These are phyloP conservation scores for Talinum fruticosum DNA, from an alignment of 148 eudicot species.

Conservation along the genomic window DNA sequence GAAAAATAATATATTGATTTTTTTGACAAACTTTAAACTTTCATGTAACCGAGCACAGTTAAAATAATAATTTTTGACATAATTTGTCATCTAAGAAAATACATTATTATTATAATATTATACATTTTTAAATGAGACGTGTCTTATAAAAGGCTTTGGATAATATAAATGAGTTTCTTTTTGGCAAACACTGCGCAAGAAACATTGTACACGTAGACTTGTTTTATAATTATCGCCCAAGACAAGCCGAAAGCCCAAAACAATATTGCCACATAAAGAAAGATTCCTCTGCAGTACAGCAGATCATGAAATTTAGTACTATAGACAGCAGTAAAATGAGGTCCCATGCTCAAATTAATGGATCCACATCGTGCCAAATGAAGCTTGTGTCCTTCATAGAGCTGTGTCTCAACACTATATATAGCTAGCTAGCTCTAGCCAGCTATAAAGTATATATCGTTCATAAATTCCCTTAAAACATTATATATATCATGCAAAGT, in stretches of 20 bases:
- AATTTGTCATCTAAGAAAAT: too few species aligned
- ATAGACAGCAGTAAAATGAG: background rate
- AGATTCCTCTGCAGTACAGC: background rate
- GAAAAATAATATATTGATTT: too few species aligned
- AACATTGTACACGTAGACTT: background rate
- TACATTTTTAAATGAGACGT: too few species aligned
- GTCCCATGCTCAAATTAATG: slow-evolving; percentile 9
- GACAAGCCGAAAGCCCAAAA: background rate
- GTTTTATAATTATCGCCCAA: background rate
- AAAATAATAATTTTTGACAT: too few species aligned
- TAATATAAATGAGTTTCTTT: too few species aligned
- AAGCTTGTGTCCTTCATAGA: background rate
- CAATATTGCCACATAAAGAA: slow-evolving; percentile 17
- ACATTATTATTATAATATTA: too few species aligned
- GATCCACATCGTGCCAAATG: background rate
- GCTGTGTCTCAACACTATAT: background rate
- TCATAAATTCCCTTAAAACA: background rate
- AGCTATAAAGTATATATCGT: background rate
- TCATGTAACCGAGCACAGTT: too few species aligned
- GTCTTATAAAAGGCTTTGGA: too few species aligned
- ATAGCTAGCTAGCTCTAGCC: background rate
- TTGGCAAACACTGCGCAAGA: too few species aligned
- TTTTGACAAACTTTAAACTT: too few species aligned
- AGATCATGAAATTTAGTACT: background rate
- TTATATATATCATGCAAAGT: background rate